Base-by-base conservation (phyloP, 2,329 filamentous ascomycete species). In the Exophiala oligosperma region DNA sequence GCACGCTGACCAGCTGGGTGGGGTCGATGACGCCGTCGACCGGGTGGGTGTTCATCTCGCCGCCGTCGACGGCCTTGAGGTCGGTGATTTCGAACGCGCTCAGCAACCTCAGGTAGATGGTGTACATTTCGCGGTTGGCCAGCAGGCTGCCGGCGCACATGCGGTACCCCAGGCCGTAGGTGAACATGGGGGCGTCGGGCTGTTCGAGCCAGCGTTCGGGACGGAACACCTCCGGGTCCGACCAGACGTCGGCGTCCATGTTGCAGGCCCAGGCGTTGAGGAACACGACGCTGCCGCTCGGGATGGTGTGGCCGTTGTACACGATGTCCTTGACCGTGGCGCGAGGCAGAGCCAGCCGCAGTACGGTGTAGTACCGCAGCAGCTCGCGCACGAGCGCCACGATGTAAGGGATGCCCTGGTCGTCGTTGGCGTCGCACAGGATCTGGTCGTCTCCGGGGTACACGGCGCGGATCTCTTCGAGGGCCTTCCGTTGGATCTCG, bases 201-300 rank as follows among this genome's bases (percentile, higher is more conserved):
- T 84, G 79, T 68, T 86, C 82, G 9, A 85, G 71, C 84, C 84
- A 88, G 26, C 85, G 77, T 67, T 87, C 83, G 0, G 82, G 82
- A 8, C 83, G 77, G 73, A 88, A 87, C 4, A 74, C 76, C 35
- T 82, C 77, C 1, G 84, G 81, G 61, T 87, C 84, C 8, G 48
- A 48, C 82, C 82, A 86, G n/a, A 85, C 77, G 9, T 78, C 76
- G 0, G 77, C 73, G 66, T 86, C 84, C 82, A 86, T 86, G 61
- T 88, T 88, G 66, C 85, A 88, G 2, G 84, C 84, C 85, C 84
- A 88, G 0, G 84, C 82, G 57, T 88, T 89, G 26, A 88, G 72
- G 69, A 87, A 88, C 37, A 87, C 78, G 0, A 86, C 81, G 1
- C 84, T 86, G 0, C 84, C 84, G 46, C 81, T 81, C 1, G 86